Conservation (phyloP, 2,329 filamentous ascomycete species). For the Ophiostoma ulmi region DNA sequence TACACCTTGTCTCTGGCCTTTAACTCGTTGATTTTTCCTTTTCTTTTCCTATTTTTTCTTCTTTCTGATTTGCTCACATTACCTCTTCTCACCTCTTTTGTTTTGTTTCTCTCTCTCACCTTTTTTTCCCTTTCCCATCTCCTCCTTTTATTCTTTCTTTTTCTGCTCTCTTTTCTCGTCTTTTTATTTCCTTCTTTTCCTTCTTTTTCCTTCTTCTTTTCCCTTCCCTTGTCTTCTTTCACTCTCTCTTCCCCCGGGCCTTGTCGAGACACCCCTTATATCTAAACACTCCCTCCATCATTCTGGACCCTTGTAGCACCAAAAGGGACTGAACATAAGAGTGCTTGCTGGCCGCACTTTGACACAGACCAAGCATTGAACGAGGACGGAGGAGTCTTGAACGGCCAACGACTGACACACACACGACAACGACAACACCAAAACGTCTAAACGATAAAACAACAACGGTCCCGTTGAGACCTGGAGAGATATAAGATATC, state of each 20-base stretch:
- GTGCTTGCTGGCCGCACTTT: slow-evolving; percentile 6
- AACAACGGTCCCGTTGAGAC: not conserved
- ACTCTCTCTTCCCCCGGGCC: slow-evolving; percentile 7
- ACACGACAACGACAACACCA: not conserved
- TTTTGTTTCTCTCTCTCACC: not conserved
- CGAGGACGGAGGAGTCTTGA: not conserved
- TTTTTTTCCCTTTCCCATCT: slow-evolving; percentile 7
- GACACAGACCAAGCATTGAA: not conserved
- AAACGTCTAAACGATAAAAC: not conserved
- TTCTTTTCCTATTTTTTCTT: slow-evolving; percentile 6
- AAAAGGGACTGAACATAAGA: slow-evolving; percentile 7
- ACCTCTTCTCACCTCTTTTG: not conserved
- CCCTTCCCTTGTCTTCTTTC: not conserved
- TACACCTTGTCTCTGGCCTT: not conserved
- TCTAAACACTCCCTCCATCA: slow-evolving; percentile 15
- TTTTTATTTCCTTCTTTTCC: not conserved
- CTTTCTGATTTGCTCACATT: slow-evolving; percentile 6
- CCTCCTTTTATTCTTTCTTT: not conserved
- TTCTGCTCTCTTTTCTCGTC: not conserved
- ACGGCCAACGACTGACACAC: not conserved
- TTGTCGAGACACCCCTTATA: slow-evolving; percentile 23
- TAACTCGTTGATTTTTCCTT: not conserved
- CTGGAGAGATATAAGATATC: not conserved
- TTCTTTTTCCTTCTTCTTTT: not conserved
- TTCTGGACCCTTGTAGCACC: slow-evolving; percentile 19